phyloP scores from a whole-genome alignment of 1,284 basidiomycete genomes.

The Ustilago esculenta region DNA sequence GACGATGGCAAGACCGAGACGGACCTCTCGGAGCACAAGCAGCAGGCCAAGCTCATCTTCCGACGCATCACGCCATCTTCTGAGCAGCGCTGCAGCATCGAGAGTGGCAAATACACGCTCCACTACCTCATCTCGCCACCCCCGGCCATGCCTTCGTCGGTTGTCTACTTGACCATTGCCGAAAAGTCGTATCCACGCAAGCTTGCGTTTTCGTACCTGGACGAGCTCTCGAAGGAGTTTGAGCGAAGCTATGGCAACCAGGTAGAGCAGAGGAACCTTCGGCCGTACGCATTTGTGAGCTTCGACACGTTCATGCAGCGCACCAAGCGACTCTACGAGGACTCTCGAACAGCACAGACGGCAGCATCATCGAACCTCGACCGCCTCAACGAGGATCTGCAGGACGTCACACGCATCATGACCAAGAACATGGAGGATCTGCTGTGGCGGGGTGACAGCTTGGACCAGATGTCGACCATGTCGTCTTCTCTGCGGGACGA shows the following conservation, averaged over 20 bases:
- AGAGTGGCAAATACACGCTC: conserved; percentile 90
- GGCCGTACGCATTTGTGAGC: conserved; percentile 64
- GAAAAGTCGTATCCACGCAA: conserved; percentile 98
- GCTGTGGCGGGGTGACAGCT: conserved; percentile 93
- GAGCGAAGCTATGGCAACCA: conserved; percentile 66
- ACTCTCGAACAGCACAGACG: conserved; percentile 85
- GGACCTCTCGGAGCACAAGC: conserved; percentile 94
- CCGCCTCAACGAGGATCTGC: conserved; percentile 91
- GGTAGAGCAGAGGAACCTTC: conserved; percentile 58
- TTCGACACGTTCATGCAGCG: conserved; percentile 97
- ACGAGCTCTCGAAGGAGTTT: conserved; percentile 97
- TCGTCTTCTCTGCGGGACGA: conserved; percentile 97
- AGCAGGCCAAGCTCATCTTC: conserved; percentile 96
- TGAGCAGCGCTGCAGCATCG: conserved; percentile 95
- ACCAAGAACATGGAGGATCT: conserved; percentile 99
- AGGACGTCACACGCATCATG: conserved; percentile 98
- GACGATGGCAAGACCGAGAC: conserved; percentile 80
- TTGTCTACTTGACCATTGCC: conserved; percentile 93
- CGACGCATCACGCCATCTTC: conserved; percentile 85
- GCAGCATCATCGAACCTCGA: conserved; percentile 77
- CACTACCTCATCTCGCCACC: conserved; percentile 86
- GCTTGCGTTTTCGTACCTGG: conserved; percentile 95
- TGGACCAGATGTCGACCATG: conserved; percentile 94
- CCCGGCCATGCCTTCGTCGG: conserved; percentile 67
- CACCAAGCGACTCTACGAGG: conserved; percentile 91